Evolutionary conservation across 1,284 basidiomycete species (phyloP).

Genomic region (Peniophora sp.): DNA sequence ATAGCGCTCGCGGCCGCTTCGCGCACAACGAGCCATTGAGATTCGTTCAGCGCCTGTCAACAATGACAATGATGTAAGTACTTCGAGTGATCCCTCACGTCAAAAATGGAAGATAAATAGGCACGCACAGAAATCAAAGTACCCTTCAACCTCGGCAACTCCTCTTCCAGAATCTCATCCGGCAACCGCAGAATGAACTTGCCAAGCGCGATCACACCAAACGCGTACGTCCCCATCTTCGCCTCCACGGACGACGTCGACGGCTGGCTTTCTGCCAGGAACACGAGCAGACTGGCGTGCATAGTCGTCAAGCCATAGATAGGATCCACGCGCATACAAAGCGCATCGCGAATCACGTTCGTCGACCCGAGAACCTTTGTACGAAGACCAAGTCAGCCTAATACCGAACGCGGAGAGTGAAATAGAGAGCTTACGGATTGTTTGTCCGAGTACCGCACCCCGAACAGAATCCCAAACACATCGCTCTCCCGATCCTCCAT

Average conservation of each 20-base stretch:
- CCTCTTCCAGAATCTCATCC: constrained; percentile 77
- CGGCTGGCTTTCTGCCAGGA: constrained; percentile 44
- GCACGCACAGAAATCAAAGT: constrained; percentile 60
- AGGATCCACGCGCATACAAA: constrained; percentile 64
- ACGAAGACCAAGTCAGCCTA: constrained; percentile 7
- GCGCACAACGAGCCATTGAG: constrained; percentile 63
- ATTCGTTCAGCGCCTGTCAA: constrained; percentile 61
- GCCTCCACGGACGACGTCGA: constrained; percentile 33
- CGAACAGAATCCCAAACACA: constrained; percentile 55
- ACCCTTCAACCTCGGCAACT: constrained; percentile 62
- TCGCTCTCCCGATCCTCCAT: constrained; percentile 70
- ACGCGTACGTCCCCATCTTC: constrained; percentile 64
- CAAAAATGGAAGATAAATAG: no score
- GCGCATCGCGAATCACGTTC: constrained; percentile 66
- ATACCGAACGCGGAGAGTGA: neutral
- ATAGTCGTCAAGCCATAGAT: constrained; percentile 78
- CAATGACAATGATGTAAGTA: neutral
- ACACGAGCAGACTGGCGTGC: constrained; percentile 59
- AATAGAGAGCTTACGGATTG: constrained; percentile 40
- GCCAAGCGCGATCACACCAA: constrained; percentile 72
- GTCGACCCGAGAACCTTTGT: constrained; percentile 70
- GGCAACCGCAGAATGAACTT: constrained; percentile 75
- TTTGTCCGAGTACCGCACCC: constrained; percentile 60
- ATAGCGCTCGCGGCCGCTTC: constrained; percentile 76
- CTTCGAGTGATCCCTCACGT: constrained; percentile 2